Percentiles rank a stretch among this genome's conserved stretches.
Conservation (phyloP, 2,329 filamentous ascomycete genomes). For the Fusarium solani-melongenae region DNA sequence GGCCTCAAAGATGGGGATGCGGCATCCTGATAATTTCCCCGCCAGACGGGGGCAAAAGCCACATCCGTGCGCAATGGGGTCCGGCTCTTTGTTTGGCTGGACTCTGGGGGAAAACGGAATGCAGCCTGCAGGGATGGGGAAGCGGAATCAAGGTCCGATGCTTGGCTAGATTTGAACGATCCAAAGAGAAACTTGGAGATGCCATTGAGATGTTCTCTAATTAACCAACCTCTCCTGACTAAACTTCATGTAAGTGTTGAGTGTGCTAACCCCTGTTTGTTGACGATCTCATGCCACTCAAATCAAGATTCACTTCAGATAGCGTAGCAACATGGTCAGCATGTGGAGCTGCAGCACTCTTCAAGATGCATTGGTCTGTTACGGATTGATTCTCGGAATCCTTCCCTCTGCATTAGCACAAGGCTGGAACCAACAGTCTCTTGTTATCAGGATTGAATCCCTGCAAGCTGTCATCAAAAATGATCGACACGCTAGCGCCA, state of each 20-base stretch:
- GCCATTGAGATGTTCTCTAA: not conserved
- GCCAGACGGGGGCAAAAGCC: not conserved
- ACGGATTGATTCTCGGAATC: not conserved
- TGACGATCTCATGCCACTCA: not conserved
- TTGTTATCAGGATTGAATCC: not conserved
- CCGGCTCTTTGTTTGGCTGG: not conserved
- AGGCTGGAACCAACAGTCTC: not conserved
- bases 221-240: not conserved
- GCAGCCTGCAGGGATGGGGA: not conserved
- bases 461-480: not conserved
- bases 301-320: not conserved
- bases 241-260: not conserved
- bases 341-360: not conserved
- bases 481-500: not conserved
- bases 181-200: not conserved
- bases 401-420: not conserved
- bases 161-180: not conserved
- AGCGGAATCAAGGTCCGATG: not conserved
- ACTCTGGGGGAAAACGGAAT: not conserved
- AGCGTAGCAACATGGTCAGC: not conserved
- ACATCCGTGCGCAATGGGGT: not conserved
- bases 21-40: conserved; percentile 7
- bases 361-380: not conserved
- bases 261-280: not conserved
- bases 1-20: not conserved